Conservation (phyloP, 164 flowering plant species). For the Magnolia officinalis region DNA sequence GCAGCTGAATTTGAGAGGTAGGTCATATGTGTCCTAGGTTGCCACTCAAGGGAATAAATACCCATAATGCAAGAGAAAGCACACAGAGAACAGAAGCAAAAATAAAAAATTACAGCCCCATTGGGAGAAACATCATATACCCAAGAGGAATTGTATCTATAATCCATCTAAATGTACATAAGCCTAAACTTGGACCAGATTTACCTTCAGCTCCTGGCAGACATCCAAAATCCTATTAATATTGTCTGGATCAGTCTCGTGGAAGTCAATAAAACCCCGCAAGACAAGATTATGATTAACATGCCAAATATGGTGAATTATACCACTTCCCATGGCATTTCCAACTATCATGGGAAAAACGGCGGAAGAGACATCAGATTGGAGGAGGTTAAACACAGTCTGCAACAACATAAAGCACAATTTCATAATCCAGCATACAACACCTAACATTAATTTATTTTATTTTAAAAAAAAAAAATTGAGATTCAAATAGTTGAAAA, state of each 20-base stretch:
- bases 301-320: slow-evolving; percentile 70
- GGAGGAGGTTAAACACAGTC: slow-evolving; percentile 85
- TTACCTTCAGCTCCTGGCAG: slow-evolving; percentile 82
- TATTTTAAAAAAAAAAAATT: neutral
- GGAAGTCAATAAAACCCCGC: slow-evolving; percentile 56
- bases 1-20: too few relatives aligned
- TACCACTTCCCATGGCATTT: slow-evolving; percentile 32
- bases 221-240: slow-evolving; percentile 51
- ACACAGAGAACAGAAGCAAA: neutral
- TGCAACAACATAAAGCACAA: slow-evolving; percentile 27
- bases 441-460: neutral
- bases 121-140: neutral
- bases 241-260: slow-evolving; percentile 41
- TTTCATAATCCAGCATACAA: neutral
- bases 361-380: slow-evolving; percentile 55
- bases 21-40: too few relatives aligned
- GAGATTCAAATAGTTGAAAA: slow-evolving; percentile 3
- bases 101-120: neutral
- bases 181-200: neutral
- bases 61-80: neutral
- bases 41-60: neutral
- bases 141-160: neutral
- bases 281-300: slow-evolving; percentile 57
- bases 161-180: too few relatives aligned
- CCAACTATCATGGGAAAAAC: slow-evolving; percentile 59